Conservation (phyloP, 1,139 yeast species). For the Meyerozyma sp. region DNA sequence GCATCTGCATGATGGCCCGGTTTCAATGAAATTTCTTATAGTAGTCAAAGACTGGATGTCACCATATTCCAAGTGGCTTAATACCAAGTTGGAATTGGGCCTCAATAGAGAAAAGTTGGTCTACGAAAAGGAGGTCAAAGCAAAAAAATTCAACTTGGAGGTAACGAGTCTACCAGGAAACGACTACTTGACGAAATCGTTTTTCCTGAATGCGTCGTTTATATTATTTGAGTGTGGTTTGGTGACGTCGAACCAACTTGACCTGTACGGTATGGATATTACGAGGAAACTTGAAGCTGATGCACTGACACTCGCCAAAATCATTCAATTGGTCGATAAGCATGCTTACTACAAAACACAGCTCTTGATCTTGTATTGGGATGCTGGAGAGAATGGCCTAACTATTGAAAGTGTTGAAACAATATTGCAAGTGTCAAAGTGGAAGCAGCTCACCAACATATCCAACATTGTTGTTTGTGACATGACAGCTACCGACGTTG, state of each 20-base stretch:
- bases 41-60: slow-evolving; percentile 42
- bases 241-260: slow-evolving; percentile 8
- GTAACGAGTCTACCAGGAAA: slow-evolving; percentile 37
- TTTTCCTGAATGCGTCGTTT: slow-evolving; percentile 34
- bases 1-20: slow-evolving; percentile 13
- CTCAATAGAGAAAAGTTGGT: slow-evolving; percentile 20
- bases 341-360: slow-evolving; percentile 32
- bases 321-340: slow-evolving; percentile 29
- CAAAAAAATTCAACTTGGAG: slow-evolving; percentile 19
- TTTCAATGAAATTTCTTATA: slow-evolving; percentile 28
- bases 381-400: slow-evolving; percentile 18
- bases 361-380: slow-evolving; percentile 38
- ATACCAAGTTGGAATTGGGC: slow-evolving; percentile 31
- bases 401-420: slow-evolving; percentile 12
- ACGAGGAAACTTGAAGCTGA: slow-evolving; percentile 31
- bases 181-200: slow-evolving; percentile 26
- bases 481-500: slow-evolving; percentile 24
- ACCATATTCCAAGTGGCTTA: slow-evolving; percentile 43
- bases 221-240: slow-evolving; percentile 46
- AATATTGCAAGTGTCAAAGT: slow-evolving; percentile 13
- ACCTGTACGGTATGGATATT: slow-evolving; percentile 6
- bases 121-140: slow-evolving; percentile 21
- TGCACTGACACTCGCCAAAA: slow-evolving; percentile 29
- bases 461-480: slow-evolving; percentile 25
- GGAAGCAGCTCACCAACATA: slow-evolving; percentile 1